Percentiles rank a stretch among this genome's conserved stretches.
Conservation (phyloP, 1,139 yeast species). For the Saccharomyces hybrid region DNA sequence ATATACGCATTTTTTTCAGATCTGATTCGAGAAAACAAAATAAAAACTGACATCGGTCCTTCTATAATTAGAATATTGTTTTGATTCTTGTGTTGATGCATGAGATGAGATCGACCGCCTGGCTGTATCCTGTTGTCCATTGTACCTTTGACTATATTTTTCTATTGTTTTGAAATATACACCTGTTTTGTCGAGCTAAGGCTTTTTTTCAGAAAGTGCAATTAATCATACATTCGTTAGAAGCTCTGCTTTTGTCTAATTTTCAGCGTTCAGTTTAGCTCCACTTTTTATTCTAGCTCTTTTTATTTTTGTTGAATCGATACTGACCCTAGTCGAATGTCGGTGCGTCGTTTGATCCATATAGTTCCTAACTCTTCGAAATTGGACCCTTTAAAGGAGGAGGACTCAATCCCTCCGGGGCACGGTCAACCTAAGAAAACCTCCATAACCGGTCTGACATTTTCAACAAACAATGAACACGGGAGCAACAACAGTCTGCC, state of each 20-base stretch:
- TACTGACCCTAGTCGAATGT: background rate
- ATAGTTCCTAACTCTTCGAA: background rate
- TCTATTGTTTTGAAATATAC: background rate
- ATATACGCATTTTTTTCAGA: background rate
- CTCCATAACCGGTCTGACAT: background rate
- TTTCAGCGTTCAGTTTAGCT: background rate
- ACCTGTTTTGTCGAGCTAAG: background rate
- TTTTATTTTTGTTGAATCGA: background rate
- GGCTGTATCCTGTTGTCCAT: background rate
- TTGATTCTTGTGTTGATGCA: background rate
- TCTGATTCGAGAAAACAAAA: background rate
- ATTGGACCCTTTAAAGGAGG: background rate
- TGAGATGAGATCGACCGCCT: background rate
- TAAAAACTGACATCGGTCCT: background rate
- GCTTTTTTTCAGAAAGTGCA: background rate
- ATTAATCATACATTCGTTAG: background rate
- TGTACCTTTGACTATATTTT: background rate
- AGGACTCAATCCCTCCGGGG: background rate
- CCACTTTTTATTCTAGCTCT: background rate
- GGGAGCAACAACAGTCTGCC: background rate
- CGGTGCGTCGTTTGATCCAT: background rate
- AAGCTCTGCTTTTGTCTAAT: background rate
- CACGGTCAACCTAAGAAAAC: background rate
- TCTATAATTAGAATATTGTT: background rate
- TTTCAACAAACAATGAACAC: background rate